Percentiles rank a stretch among this genome's conserved stretches.
Conservation (phyloP, 768 basidiomycete genomes). For the Astraeus odoratus region DNA sequence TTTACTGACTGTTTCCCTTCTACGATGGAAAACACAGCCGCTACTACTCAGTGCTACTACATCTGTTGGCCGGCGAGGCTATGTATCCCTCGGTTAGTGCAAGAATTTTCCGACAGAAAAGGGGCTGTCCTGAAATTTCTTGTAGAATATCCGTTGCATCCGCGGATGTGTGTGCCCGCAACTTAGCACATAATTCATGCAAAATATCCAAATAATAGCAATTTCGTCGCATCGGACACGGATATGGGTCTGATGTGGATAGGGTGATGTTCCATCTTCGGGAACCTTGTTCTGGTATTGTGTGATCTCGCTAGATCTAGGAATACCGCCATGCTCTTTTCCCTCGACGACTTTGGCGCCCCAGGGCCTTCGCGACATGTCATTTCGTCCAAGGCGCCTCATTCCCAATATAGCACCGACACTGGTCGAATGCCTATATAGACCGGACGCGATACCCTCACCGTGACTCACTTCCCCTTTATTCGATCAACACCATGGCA, state of each 20-base stretch:
- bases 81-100: not conserved
- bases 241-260: not conserved
- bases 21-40: not conserved
- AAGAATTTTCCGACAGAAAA: not conserved
- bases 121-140: not conserved
- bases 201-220: no score
- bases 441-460: not conserved
- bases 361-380: no score
- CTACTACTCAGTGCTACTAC: not conserved
- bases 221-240: no score
- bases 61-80: not conserved
- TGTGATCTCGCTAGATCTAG: not conserved
- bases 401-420: not conserved
- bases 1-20: no score
- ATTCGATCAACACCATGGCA: not conserved
- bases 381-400: not conserved
- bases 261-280: not conserved
- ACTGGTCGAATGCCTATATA: not conserved
- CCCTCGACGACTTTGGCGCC: no score
- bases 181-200: no score
- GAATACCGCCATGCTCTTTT: not conserved
- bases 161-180: not conserved
- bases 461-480: not conserved
- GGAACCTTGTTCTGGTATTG: not conserved
- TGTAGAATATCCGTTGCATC: not conserved